A percentile compares a stretch with the other conserved stretches of the same genome.
These are phyloP conservation scores for Uromyces viciae-fabae DNA, from an alignment of 1,284 basidiomycete genomes.

Conservation along the genomic window DNA sequence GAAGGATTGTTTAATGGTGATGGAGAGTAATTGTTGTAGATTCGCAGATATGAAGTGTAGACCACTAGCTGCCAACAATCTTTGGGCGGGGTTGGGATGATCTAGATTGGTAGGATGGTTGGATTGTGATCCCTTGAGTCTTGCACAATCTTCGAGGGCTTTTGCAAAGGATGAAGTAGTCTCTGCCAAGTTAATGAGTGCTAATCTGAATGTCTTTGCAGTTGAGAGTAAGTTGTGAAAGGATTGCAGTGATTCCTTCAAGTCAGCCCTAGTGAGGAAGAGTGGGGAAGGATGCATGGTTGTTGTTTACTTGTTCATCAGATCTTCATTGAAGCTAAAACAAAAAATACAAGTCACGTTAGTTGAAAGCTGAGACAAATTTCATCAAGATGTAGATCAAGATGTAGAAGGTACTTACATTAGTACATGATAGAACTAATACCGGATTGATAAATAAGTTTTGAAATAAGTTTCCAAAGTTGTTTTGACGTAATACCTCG, in stretches of 20 bases:
- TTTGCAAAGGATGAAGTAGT: constrained; percentile 29
- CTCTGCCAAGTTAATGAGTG: constrained; percentile 47
- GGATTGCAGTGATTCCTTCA: constrained; percentile 46
- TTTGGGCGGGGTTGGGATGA: constrained; percentile 47
- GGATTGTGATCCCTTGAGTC: constrained; percentile 48
- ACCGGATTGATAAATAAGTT: too few species aligned
- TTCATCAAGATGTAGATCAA: too few species aligned
- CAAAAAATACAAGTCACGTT: too few species aligned
- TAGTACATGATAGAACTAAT: too few species aligned
- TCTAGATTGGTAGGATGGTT: neutral
- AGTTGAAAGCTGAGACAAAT: too few species aligned
- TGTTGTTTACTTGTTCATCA: too few species aligned
- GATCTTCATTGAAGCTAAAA: too few species aligned
- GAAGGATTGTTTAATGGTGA: constrained; percentile 50
- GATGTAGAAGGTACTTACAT: too few species aligned
- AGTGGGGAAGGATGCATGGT: neutral
- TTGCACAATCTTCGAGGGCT: constrained; percentile 48
- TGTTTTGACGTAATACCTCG: too few species aligned
- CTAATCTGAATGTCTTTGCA: constrained; percentile 49
- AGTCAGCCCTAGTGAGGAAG: constrained; percentile 22
- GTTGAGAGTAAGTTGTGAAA: constrained; percentile 47
- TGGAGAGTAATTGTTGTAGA: constrained; percentile 49
- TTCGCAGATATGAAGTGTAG: constrained; percentile 50
- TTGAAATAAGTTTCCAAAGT: too few species aligned
- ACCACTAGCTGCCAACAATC: constrained; percentile 49